phyloP scores from a whole-genome alignment of 805 yeast genomes.

The Hanseniaspora mollemarum region DNA sequence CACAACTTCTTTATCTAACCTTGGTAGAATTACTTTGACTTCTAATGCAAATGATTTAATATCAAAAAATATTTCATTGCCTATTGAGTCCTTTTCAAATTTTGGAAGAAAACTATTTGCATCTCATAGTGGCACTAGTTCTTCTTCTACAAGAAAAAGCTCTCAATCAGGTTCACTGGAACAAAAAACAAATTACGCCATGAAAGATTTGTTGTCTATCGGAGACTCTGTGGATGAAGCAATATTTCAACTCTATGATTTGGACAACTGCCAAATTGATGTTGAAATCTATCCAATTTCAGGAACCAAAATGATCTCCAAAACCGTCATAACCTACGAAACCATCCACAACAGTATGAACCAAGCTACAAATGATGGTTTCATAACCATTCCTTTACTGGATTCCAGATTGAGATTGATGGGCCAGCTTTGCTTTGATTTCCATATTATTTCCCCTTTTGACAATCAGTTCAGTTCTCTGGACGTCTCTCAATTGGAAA shows the following conservation, averaged over 20 bases:
- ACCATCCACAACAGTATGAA: conserved; percentile 34
- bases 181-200: conserved; percentile 6
- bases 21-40: conserved; percentile 75
- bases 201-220: conserved; percentile 5
- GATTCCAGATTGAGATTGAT: conserved; percentile 71
- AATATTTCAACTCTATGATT: conserved; percentile 72
- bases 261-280: conserved; percentile 64
- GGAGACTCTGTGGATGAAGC: conserved; percentile 47
- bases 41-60: conserved; percentile 68
- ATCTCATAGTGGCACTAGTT: background rate
- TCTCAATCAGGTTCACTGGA: background rate
- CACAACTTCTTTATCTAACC: conserved; percentile 35
- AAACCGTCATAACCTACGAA: conserved; percentile 55
- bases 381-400: conserved; percentile 54
- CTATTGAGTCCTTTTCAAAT: conserved; percentile 37
- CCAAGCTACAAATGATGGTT: conserved; percentile 29
- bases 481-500: conserved; percentile 84
- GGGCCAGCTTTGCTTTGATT: conserved; percentile 67
- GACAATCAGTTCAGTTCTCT: conserved; percentile 53
- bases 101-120: background rate
- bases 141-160: background rate
- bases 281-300: conserved; percentile 89
- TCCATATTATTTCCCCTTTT: conserved; percentile 81
- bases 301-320: conserved; percentile 86
- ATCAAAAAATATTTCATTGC: conserved; percentile 75